These are phyloP conservation scores for Clavariopsis aquatica DNA, from an alignment of 495 filamentous ascomycete genomes.

Conservation along the genomic window DNA sequence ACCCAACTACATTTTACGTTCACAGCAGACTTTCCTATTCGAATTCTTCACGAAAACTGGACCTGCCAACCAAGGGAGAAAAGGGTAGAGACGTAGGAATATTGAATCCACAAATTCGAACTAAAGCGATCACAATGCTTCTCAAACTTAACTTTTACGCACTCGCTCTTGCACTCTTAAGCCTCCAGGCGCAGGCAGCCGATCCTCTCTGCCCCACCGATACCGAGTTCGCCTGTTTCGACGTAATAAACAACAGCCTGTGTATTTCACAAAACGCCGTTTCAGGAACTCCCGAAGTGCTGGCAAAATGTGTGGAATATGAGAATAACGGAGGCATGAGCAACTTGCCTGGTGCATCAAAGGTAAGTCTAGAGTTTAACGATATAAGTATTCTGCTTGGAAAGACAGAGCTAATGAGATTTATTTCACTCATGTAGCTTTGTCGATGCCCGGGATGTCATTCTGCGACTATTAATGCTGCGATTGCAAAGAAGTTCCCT, in stretches of 20 bases:
- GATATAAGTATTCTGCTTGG: not conserved
- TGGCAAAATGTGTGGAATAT: conserved; percentile 43
- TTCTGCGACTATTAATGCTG: conserved; percentile 37
- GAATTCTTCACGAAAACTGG: no score
- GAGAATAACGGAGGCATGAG: conserved; percentile 36
- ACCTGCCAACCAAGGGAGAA: no score
- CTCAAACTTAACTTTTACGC: not conserved
- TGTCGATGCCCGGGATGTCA: conserved; percentile 46
- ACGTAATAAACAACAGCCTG: conserved; percentile 45
- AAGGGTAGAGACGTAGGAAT: no score
- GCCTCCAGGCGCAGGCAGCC: conserved; percentile 12
- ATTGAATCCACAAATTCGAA: no score
- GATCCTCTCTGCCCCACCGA: conserved; percentile 41
- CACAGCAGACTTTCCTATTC: not conserved
- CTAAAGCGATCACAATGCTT: not conserved
- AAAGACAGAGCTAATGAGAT: conserved; percentile 13
- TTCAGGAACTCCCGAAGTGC: conserved; percentile 32
- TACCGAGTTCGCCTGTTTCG: conserved; percentile 41
- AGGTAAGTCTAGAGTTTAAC: conserved; percentile 33
- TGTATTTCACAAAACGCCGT: conserved; percentile 40
- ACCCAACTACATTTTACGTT: not conserved
- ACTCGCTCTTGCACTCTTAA: not conserved
- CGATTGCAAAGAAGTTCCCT: conserved; percentile 35
- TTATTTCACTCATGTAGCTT: conserved; percentile 39
- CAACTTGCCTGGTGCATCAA: conserved; percentile 42